These are phyloP conservation scores for Centella asiatica DNA, from an alignment of 129 eudicot genomes.

Conservation along the genomic window DNA sequence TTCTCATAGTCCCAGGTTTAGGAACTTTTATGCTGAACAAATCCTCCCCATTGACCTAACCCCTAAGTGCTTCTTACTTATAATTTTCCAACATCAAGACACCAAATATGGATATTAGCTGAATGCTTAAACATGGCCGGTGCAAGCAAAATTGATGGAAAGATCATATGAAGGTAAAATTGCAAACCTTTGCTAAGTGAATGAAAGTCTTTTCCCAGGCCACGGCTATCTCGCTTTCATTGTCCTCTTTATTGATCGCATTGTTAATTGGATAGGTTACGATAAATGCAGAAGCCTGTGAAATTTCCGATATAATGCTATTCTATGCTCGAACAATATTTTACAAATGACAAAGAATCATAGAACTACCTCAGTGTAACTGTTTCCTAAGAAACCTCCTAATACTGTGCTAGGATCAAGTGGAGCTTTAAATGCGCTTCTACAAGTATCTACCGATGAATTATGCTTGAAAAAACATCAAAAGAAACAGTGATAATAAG, in stretches of 20 bases:
- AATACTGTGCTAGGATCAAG: conserved; percentile 64
- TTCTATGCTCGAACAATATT: background rate
- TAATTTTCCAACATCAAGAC: too few species aligned
- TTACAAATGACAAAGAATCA: background rate
- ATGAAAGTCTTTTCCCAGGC: conserved; percentile 78
- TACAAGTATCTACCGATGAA: conserved; percentile 45
- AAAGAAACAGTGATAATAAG: background rate
- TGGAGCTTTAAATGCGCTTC: conserved; percentile 63
- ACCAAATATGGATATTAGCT: too few species aligned
- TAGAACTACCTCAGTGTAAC: conserved; percentile 47
- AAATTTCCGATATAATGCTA: background rate
- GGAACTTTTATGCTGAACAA: too few species aligned
- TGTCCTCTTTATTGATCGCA: conserved; percentile 38
- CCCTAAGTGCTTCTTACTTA: too few species aligned
- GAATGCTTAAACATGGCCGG: too few species aligned
- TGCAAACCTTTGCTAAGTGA: conserved; percentile 48
- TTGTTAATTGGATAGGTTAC: conserved; percentile 68
- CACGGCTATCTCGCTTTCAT: conserved; percentile 43
- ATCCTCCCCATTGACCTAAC: too few species aligned
- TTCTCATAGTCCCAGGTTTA: too few species aligned
- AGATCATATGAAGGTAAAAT: background rate
- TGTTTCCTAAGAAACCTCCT: conserved; percentile 61
- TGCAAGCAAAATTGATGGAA: too few species aligned
- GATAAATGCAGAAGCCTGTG: conserved; percentile 64
- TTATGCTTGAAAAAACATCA: conserved; percentile 41